These are phyloP conservation scores for Quercus lobata DNA, from an alignment of 331 rosid genomes.

Conservation along the genomic window DNA sequence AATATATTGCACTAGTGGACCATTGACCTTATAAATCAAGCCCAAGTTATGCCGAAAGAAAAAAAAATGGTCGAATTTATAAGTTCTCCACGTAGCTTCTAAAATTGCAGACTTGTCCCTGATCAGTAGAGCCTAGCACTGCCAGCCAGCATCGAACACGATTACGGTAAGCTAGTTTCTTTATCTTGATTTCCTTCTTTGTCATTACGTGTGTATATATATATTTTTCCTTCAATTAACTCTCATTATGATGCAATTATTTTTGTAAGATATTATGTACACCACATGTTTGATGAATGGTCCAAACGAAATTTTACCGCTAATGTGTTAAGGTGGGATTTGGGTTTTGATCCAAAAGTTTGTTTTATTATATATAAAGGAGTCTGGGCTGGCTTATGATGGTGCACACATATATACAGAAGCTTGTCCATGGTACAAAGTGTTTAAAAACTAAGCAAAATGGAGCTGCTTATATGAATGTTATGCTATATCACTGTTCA, in stretches of 20 bases:
- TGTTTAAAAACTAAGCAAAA: slow-evolving; percentile 12
- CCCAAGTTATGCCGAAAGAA: too few relatives aligned
- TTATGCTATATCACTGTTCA: too few relatives aligned
- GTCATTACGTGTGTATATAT: background rate
- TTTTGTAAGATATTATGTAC: background rate
- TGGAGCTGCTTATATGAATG: too few relatives aligned
- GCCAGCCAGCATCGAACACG: background rate
- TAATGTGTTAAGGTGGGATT: background rate
- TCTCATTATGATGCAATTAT: background rate
- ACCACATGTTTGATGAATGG: background rate
- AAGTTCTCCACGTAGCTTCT: background rate
- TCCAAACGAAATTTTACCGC: background rate
- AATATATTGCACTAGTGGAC: too few relatives aligned
- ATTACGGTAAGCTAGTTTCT: background rate
- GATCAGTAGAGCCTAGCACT: background rate
- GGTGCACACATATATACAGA: background rate
- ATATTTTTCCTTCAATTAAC: background rate
- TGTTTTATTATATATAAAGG: background rate
- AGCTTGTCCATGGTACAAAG: slow-evolving; percentile 20
- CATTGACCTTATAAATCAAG: too few relatives aligned
- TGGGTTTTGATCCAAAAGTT: background rate
- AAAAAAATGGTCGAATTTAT: too few relatives aligned
- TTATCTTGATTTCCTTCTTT: background rate
- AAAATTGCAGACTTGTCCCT: background rate
- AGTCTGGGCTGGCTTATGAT: background rate